Base-by-base conservation (phyloP, 2,329 filamentous ascomycete species). In the Penicillium sp. region DNA sequence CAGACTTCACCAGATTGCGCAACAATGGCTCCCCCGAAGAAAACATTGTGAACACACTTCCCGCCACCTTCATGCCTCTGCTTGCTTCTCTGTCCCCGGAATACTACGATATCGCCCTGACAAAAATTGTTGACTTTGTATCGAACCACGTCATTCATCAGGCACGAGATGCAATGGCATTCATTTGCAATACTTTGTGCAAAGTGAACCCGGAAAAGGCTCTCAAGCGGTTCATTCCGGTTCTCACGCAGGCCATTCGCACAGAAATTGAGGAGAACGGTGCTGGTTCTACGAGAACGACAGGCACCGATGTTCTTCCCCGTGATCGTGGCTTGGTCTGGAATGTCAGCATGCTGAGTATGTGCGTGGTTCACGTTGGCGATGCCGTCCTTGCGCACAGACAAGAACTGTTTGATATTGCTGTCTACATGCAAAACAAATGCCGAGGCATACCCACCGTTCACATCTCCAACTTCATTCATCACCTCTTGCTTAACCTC, bases 191-290 rank as follows among this genome's bases (percentile, higher is more conserved):
- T 63, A 85, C 87, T 0, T 74, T 98, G 15, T 95, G 92, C 73
- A 96, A 96, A 66, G 87, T 94, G 51, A 86, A 93, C 52, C 89
- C 93, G 0, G 82, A 90, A 60, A 95, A 95, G 68, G 88, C 92
- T 0, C 72, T 98, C 34, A 92, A 89, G 59, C 79, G 87, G 10
- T 84, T 98, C 38, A 75, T 98, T 20, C 92, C 92, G 1, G 87
- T 95, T 70, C 73, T 96, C 36, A 84, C 94, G 34, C 77, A 85
- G 59, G 89, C 86, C 39, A 98, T 98, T 49, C 85, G 89, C 45
- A 94, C 87, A 44, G 92, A 98, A 64, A 98, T 98, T 50, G 89
- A 95, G 56, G 86, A 90, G 62, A 98, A 96, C 59, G 86, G 90
- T 33, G 92, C 92, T 13, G 93, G 90, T 2, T 96, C 90, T 2